These are phyloP conservation scores for Pholiota molesta DNA, from an alignment of 768 basidiomycete genomes.

Conservation along the genomic window DNA sequence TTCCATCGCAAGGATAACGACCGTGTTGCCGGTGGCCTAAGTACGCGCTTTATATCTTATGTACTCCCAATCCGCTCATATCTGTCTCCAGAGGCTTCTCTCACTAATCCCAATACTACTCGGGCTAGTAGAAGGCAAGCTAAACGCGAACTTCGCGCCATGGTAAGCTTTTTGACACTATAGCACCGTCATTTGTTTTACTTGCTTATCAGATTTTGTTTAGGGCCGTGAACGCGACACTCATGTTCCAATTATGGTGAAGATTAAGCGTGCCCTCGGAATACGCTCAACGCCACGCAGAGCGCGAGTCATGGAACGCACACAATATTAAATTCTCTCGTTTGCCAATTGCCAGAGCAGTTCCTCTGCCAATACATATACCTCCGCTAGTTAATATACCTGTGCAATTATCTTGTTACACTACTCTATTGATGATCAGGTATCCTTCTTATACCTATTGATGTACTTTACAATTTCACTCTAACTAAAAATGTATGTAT, in stretches of 20 bases:
- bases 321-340: slow-evolving; percentile 4
- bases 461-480: not conserved
- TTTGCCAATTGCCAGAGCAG: too few relatives aligned
- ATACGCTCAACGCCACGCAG: slow-evolving; percentile 48
- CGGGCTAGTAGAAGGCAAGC: slow-evolving; percentile 46
- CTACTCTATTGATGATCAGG: too few relatives aligned
- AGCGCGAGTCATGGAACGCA: slow-evolving; percentile 8
- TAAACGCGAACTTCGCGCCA: slow-evolving; percentile 44
- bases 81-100: slow-evolving; percentile 41
- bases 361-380: too few relatives aligned
- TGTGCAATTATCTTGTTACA: too few relatives aligned
- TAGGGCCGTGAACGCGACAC: slow-evolving; percentile 47
- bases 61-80: not conserved
- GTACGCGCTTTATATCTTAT: slow-evolving; percentile 31
- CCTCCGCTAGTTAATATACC: too few relatives aligned
- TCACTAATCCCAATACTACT: slow-evolving; percentile 55
- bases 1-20: slow-evolving; percentile 44
- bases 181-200: not conserved
- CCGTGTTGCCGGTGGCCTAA: slow-evolving; percentile 51
- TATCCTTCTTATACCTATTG: too few relatives aligned
- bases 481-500: not conserved
- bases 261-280: slow-evolving; percentile 53
- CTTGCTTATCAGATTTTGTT: not conserved
- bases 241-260: slow-evolving; percentile 54
- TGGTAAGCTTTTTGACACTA: slow-evolving; percentile 37